Conservation (phyloP, 2,329 filamentous ascomycete genomes). For the Verruconis gallopava region DNA sequence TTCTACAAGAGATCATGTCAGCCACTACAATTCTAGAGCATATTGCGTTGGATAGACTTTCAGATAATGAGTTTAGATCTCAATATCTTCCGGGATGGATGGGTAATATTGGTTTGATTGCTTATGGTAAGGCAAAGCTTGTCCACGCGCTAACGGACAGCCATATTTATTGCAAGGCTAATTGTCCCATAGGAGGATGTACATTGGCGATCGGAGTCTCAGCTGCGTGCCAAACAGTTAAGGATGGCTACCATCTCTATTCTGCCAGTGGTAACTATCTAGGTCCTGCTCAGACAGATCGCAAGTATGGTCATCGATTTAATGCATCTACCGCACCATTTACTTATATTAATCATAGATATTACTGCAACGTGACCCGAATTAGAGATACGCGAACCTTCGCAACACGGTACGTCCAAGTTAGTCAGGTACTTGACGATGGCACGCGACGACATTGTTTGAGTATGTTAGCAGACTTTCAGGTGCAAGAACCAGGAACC, state of each 20-base stretch:
- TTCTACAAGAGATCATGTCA: too few relatives aligned
- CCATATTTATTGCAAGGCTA: neutral
- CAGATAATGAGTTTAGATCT: conserved; percentile 5
- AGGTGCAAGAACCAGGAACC: conserved; percentile 25
- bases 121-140: conserved; percentile 24
- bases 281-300: conserved; percentile 31
- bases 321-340: neutral
- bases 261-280: conserved; percentile 35
- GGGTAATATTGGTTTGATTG: conserved; percentile 25
- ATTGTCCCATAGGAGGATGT: conserved; percentile 22
- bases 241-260: conserved; percentile 30
- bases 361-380: conserved; percentile 21
- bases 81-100: conserved; percentile 21
- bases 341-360: neutral
- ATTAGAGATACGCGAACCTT: conserved; percentile 36
- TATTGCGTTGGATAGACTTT: neutral
- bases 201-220: conserved; percentile 29
- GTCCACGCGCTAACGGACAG: neutral
- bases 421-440: conserved; percentile 29
- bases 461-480: conserved; percentile 36
- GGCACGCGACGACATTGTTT: conserved; percentile 28
- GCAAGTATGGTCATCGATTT: conserved; percentile 14
- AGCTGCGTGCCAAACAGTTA: conserved; percentile 29
- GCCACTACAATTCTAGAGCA: neutral
- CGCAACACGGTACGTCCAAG: conserved; percentile 33